Conservation (phyloP, 2,329 filamentous ascomycete species). For the Botrytis fragariae region DNA sequence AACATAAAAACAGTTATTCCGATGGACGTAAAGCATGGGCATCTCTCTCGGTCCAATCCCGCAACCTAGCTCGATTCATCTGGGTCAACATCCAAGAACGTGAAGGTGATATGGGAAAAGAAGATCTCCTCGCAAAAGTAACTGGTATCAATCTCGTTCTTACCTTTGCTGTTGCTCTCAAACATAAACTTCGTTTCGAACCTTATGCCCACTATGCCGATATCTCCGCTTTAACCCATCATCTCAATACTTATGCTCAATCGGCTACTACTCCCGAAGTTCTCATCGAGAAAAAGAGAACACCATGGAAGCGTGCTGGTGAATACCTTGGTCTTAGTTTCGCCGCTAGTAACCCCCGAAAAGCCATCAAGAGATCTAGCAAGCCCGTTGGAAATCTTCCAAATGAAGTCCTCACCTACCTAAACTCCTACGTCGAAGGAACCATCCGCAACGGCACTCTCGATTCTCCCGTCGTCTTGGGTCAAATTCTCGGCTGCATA, state of each 20-base stretch:
- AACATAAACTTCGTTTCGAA: constrained; percentile 82
- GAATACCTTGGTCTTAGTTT: constrained; percentile 76
- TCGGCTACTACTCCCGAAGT: constrained; percentile 46
- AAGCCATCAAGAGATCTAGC: constrained; percentile 69
- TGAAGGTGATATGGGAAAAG: constrained; percentile 55
- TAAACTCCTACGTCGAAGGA: constrained; percentile 46
- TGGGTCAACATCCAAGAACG: constrained; percentile 75
- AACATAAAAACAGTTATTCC: constrained; percentile 44
- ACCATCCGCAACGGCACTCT: constrained; percentile 40
- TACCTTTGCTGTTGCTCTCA: constrained; percentile 73
- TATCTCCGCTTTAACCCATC: constrained; percentile 64
- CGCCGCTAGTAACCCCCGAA: constrained; percentile 74
- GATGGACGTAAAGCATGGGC: constrained; percentile 65
- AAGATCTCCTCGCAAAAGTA: constrained; percentile 68
- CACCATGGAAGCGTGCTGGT: constrained; percentile 59
- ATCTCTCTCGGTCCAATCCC: constrained; percentile 57
- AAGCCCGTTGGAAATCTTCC: constrained; percentile 79
- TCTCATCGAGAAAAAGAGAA: constrained; percentile 26
- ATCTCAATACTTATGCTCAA: constrained; percentile 73
- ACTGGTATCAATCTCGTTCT: constrained; percentile 69
- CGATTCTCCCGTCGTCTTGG: constrained; percentile 30
- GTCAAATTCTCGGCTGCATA: constrained; percentile 41
- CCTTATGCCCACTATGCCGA: constrained; percentile 77
- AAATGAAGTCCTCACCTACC: constrained; percentile 73
- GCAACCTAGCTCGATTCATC: constrained; percentile 71